These are phyloP conservation scores for Flaveria floridana DNA, from an alignment of 140 eudicot genomes.

Conservation along the genomic window DNA sequence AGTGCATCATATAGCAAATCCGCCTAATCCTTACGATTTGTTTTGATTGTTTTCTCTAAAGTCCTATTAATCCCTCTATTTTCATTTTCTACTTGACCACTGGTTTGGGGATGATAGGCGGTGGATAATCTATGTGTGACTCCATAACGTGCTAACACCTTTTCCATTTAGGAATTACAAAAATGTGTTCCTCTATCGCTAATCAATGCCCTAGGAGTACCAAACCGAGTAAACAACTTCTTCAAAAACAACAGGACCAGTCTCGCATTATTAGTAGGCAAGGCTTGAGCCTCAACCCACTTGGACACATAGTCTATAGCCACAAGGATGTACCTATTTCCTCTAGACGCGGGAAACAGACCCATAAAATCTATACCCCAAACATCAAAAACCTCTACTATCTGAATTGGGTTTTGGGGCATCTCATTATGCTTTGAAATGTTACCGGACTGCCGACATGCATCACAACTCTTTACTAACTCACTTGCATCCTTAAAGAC, in stretches of 20 bases:
- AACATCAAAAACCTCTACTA: background rate
- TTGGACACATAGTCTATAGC: background rate
- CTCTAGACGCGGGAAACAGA: background rate
- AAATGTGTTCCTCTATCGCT: background rate
- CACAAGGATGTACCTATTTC: background rate
- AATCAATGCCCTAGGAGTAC: background rate
- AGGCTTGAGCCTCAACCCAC: background rate
- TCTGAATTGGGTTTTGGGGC: background rate
- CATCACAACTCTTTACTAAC: background rate
- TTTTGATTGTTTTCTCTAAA: too few relatives aligned
- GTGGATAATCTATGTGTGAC: background rate
- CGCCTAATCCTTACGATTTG: background rate
- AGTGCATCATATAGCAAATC: too few relatives aligned
- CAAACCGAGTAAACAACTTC: background rate
- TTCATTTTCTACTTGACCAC: background rate
- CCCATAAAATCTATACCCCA: background rate
- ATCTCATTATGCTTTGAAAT: background rate
- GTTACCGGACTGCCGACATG: background rate
- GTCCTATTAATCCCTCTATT: background rate
- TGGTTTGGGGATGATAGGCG: background rate
- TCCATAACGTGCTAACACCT: background rate
- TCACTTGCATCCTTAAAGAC: background rate
- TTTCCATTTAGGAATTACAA: background rate
- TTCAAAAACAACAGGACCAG: background rate
- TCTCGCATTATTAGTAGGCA: background rate